Evolutionary conservation across 2,329 filamentous ascomycete genomes (phyloP), one percentile per base, ranked within the genome.

Genomic region (Fusarium setosum): DNA sequence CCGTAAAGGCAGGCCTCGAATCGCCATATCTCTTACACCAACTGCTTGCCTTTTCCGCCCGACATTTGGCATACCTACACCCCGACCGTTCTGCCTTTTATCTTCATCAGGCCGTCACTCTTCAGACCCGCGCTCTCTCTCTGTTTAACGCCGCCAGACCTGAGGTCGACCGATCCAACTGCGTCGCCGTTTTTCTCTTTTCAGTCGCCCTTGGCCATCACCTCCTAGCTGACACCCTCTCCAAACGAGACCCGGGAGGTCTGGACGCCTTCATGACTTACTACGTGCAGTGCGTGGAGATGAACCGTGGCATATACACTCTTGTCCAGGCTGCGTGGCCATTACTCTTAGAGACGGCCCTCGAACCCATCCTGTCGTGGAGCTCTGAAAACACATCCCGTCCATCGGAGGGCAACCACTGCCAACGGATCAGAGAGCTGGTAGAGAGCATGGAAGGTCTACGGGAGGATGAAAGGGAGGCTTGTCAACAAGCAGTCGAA

Each of bases 11-110:
- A 8, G 38, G 23, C 6, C 6, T 62, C 5, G n/a, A 41, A 12
- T 34, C 65, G 0, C 59, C 55, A 0, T 70, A 70, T 34, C 50
- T 70, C 0, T 10, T 70, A 0, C 57, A 70, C 3, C 52, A 62
- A 2, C 13, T 67, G 1, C 15, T 70, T 2, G 68, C 67, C 2
- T 59, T 69, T 12, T 69, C 67, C 6, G 68, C 68, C 3, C 55
- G 56, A 0, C 68, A 70, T 23, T 23, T 70, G 0, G 53, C 62
- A 0, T 24, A 17, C 1, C n/a, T 64, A 2, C n/a, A 48, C 10
- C 41, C 56, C 0, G 52, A 59, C 1, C 49, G 42, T 0, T 29
- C 51, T 0, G 5, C 6, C 0, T 12, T 8, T 0, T 65, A 69
- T 1, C 54, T 59, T 0, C 3, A 62, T 0, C 55, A 56, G 37